Percentiles rank a stretch among this genome's conserved stretches.
These are phyloP conservation scores for Tylopilus intermedius DNA, from an alignment of 768 basidiomycete species.

Conservation along the genomic window DNA sequence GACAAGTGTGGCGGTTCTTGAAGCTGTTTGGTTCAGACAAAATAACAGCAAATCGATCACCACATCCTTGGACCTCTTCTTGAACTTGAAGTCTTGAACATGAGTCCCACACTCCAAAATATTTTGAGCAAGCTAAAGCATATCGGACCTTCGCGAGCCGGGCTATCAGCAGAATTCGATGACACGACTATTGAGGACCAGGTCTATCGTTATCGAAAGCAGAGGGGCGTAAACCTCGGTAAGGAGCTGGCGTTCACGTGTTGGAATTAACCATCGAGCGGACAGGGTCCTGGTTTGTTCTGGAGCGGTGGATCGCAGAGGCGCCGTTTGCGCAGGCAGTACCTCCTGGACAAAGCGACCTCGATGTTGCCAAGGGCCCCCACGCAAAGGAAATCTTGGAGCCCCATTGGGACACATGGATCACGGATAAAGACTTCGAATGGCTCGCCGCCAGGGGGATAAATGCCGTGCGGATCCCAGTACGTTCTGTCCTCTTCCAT, in stretches of 20 bases:
- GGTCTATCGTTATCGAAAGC: constrained; percentile 60
- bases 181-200: constrained; percentile 9
- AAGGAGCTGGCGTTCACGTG: constrained; percentile 9
- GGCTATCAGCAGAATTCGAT: constrained; percentile 5
- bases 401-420: constrained; percentile 51
- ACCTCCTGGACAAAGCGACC: constrained; percentile 57
- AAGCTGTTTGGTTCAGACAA: constrained; percentile 20
- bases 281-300: constrained; percentile 72
- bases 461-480: constrained; percentile 60
- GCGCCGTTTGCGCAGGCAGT: constrained; percentile 51
- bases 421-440: constrained; percentile 47
- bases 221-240: constrained; percentile 82
- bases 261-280: constrained; percentile 8
- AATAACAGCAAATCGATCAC: neutral
- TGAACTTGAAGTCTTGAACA: neutral
- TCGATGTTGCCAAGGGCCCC: constrained; percentile 59
- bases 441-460: constrained; percentile 52
- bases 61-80: no score
- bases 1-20: no score
- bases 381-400: constrained; percentile 40
- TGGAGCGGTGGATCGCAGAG: constrained; percentile 72
- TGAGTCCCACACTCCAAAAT: constrained; percentile 12
- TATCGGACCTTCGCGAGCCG: neutral
- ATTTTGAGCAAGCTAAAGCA: constrained; percentile 18
- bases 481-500: constrained; percentile 42